Conservation (phyloP, 2,329 filamentous ascomycete genomes). For the Sporothrix sp. region DNA sequence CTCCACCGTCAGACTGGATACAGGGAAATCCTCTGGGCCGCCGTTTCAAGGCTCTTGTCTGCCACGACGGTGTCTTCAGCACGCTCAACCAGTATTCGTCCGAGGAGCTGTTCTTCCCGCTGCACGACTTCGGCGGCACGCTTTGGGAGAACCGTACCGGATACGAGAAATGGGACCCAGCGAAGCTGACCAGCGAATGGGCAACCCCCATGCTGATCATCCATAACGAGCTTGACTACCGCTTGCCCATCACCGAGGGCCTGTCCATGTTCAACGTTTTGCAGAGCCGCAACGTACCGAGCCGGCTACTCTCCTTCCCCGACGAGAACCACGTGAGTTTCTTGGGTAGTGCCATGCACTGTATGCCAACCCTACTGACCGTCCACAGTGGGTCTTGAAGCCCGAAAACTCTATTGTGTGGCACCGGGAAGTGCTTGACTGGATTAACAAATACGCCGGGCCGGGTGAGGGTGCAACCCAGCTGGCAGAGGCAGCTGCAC, state of each 20-base stretch:
- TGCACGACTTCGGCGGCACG: conserved; percentile 56
- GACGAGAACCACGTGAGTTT: conserved; percentile 51
- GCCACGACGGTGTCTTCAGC: conserved; percentile 78
- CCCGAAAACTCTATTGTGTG: conserved; percentile 85
- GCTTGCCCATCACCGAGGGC: conserved; percentile 76
- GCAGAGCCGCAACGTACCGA: conserved; percentile 64
- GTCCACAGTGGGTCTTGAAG: conserved; percentile 84
- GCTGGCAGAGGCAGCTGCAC: background rate
- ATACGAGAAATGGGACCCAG: conserved; percentile 63
- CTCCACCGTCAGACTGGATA: conserved; percentile 58
- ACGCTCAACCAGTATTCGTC: conserved; percentile 54
- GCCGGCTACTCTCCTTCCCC: conserved; percentile 70
- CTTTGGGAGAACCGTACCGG: conserved; percentile 51
- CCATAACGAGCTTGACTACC: conserved; percentile 83
- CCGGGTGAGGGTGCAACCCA: conserved; percentile 21
- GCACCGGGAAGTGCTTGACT: conserved; percentile 77
- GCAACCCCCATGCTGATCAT: conserved; percentile 75
- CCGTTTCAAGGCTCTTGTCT: conserved; percentile 79
- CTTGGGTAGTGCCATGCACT: too few species aligned
- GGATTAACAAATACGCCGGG: conserved; percentile 56
- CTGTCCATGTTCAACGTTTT: conserved; percentile 78
- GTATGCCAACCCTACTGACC: too few species aligned
- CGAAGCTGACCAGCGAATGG: conserved; percentile 59
- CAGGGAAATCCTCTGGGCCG: conserved; percentile 76
- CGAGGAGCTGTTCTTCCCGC: conserved; percentile 61